Base-by-base conservation (phyloP, 2,329 filamentous ascomycete species). In the Aspergillus floridensis region DNA sequence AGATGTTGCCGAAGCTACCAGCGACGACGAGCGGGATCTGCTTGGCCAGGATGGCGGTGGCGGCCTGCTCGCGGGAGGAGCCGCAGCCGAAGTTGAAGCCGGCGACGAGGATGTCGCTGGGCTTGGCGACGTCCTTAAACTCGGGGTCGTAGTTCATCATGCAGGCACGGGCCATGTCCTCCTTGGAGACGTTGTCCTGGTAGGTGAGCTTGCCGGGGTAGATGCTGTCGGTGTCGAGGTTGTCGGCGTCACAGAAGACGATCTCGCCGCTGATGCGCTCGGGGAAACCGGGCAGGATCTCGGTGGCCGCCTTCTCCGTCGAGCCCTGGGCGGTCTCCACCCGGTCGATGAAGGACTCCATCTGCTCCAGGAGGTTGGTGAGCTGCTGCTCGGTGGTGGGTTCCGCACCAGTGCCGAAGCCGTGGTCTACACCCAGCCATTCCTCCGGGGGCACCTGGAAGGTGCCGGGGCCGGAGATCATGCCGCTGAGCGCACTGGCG, bases 121-220 rank as follows among this genome's bases (percentile, higher is more conserved):
- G 72, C 64, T 84, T 83, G 49, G 89, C 88, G 38, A 88, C 80
- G 1, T 77, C 74, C 10, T 81, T 75, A 72, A 97, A 97, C 0
- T 80, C 73, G 0, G 83, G 77, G 72, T 98, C 93, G 77, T 96
- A 98, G 81, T 98, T 98, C 73, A 89, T 84, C 92, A 98, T 97
- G 76, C 90, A 93, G 0, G 93, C 92, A 65, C 90, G 81, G 0
- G 92, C 91, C 93, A 98, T 97, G 58, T 86, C 86, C 62, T 91
- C 88, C 0, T 77, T 80, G 0, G 89, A 79, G 1, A 98, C 82
- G 68, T 90, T 84, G 71, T 98, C 93, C 72, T 96, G 91, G 76
- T 98, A 98, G 0, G 93, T 97, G 74, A 91, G 92, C 72, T 93
- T 92, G 4, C 91, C 92, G 0, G 92, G 90, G 74, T 98, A 98